Evolutionary conservation across 2,329 filamentous ascomycete genomes (phyloP).

Genomic region (Leptographium galeiforme): DNA sequence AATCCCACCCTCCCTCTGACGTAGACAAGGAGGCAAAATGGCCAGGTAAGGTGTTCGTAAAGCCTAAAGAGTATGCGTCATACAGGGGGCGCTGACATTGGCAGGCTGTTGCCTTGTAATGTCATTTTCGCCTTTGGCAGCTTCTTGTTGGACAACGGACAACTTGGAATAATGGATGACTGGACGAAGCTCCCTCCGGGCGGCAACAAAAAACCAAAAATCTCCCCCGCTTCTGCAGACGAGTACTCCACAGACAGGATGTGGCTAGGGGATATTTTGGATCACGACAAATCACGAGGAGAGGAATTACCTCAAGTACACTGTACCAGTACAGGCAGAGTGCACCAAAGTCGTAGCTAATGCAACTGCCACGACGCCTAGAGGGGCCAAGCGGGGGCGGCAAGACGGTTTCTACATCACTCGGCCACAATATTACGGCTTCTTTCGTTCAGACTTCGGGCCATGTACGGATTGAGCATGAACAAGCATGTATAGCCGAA

Average conservation of each 20-base stretch:
- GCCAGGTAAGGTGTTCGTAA: no score
- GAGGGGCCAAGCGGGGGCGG: not conserved
- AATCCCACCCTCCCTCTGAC: not conserved
- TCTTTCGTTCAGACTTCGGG: not conserved
- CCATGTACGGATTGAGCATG: no score
- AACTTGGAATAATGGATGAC: no score
- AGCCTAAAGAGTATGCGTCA: no score
- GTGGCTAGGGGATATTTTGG: not conserved
- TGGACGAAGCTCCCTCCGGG: no score
- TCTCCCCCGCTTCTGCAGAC: no score
- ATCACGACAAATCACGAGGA: not conserved
- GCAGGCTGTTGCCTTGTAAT: no score
- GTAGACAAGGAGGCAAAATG: not conserved
- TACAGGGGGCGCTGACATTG: no score
- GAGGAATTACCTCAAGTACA: not conserved
- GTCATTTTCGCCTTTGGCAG: no score
- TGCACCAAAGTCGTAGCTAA: not conserved
- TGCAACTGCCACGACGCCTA: not conserved
- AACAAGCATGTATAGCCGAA: no score
- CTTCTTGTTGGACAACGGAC: no score
- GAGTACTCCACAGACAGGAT: not conserved
- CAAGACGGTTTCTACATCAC: not conserved
- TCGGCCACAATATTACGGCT: not conserved
- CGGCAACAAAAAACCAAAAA: no score
- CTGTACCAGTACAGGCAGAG: not conserved